These are phyloP conservation scores for Agroathelia rolfsii DNA, from an alignment of 1,284 basidiomycete species.

Conservation along the genomic window DNA sequence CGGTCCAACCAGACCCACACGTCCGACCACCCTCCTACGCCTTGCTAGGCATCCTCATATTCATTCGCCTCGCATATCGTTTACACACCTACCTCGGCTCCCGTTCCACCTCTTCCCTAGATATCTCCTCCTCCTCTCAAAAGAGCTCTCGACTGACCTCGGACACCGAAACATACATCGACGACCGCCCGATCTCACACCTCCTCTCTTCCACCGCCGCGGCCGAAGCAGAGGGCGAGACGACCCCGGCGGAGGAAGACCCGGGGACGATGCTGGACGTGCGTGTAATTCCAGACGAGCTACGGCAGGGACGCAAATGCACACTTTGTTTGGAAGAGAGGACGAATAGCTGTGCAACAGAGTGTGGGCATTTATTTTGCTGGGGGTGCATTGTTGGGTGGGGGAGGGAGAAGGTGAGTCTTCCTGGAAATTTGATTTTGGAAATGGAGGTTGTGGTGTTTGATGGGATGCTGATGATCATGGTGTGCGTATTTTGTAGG, in stretches of 20 bases:
- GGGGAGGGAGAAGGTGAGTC: slow-evolving; percentile 74
- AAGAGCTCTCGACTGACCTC: slow-evolving; percentile 21
- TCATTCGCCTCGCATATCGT: slow-evolving; percentile 60
- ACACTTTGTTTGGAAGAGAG: slow-evolving; percentile 81
- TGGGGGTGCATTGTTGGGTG: slow-evolving; percentile 88
- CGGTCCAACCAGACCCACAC: slow-evolving; percentile 61
- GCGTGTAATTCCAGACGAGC: slow-evolving; percentile 34
- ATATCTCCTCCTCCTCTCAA: no score
- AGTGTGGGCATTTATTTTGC: slow-evolving; percentile 92
- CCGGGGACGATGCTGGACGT: slow-evolving; percentile 56
- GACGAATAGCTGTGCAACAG: slow-evolving; percentile 75
- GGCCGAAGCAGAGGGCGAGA: slow-evolving; percentile 39
- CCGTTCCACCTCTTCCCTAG: slow-evolving; percentile 12
- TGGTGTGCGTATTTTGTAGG: slow-evolving; percentile 36
- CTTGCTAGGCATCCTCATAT: slow-evolving; percentile 69
- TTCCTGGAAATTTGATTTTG: no score
- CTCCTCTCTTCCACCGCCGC: slow-evolving; percentile 51
- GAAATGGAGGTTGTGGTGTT: no score
- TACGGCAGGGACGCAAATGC: slow-evolving; percentile 64
- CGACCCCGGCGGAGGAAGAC: slow-evolving; percentile 56
- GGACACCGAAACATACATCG: slow-evolving; percentile 49
- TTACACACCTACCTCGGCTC: slow-evolving; percentile 35
- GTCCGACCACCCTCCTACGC: slow-evolving; percentile 75
- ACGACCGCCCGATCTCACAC: slow-evolving; percentile 50
- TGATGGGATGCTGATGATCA: slow-evolving; percentile 6